phyloP scores from a whole-genome alignment of 116 monocot genomes.

The Cymodocea nodosa region DNA sequence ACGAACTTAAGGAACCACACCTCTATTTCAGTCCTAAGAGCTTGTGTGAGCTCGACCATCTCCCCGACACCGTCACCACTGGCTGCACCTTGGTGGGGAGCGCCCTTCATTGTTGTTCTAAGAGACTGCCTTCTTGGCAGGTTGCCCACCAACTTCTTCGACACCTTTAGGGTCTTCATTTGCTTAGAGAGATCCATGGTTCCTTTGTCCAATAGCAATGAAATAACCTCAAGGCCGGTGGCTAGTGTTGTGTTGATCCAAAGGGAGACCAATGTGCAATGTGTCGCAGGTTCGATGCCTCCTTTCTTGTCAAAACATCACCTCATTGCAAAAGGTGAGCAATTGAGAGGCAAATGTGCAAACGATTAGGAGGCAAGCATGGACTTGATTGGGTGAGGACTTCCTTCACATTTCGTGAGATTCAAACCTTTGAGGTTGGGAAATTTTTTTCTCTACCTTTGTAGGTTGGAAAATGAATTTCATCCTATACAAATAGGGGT shows the following conservation, averaged over 20 bases:
- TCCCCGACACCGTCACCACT: slow-evolving; percentile 25
- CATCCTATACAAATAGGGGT: no score
- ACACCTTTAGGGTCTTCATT: slow-evolving; percentile 5
- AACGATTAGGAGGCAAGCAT: no score
- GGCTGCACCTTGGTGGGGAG: background rate
- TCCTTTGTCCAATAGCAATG: slow-evolving; percentile 24
- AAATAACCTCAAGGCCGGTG: slow-evolving; percentile 61
- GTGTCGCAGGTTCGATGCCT: slow-evolving; percentile 14
- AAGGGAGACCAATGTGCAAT: slow-evolving; percentile 26
- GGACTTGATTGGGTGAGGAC: no score
- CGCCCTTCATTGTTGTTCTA: slow-evolving; percentile 11
- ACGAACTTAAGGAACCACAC: slow-evolving; percentile 82
- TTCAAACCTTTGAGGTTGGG: no score
- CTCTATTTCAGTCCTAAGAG: slow-evolving; percentile 58
- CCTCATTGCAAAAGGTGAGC: slow-evolving; percentile 19
- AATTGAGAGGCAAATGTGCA: no score
- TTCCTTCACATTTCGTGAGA: no score
- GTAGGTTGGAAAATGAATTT: no score
- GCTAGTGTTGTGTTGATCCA: slow-evolving; percentile 84
- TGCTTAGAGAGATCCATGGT: slow-evolving; percentile 13
- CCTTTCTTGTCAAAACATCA: slow-evolving; percentile 2
- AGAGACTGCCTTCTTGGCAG: slow-evolving; percentile 28
- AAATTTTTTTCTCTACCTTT: no score
- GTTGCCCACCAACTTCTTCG: background rate
- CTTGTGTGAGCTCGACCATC: slow-evolving; percentile 30